Percentiles rank a stretch among this genome's conserved stretches.
phyloP scores from a whole-genome alignment of 208 protist species.

The Trypanosoma boissoni region DNA sequence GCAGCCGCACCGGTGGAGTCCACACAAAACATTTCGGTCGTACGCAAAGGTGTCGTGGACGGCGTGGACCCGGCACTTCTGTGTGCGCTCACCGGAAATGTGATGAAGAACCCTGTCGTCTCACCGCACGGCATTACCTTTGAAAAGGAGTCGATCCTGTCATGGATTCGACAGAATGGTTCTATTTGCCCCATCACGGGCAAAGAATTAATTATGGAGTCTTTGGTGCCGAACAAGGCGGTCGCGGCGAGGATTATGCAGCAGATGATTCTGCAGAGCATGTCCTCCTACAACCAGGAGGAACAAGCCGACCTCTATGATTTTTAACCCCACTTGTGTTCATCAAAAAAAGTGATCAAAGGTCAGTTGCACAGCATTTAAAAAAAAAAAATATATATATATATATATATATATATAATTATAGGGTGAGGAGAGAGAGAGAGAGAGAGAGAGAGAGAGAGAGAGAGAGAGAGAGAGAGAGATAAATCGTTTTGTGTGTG shows the following conservation, averaged over 20 bases:
- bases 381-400: slow-evolving; percentile 5
- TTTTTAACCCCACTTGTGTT: too few relatives aligned
- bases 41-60: slow-evolving; percentile 44
- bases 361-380: too few relatives aligned
- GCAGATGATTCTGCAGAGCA: slow-evolving; percentile 76
- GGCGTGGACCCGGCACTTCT: slow-evolving; percentile 63
- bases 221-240: slow-evolving; percentile 67
- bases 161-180: slow-evolving; percentile 87
- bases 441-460: background rate
- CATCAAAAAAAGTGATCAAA: too few relatives aligned
- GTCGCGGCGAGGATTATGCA: slow-evolving; percentile 73
- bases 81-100: slow-evolving; percentile 81
- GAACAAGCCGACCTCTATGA: slow-evolving; percentile 87
- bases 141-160: slow-evolving; percentile 80
- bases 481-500: too few relatives aligned
- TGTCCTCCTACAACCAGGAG: slow-evolving; percentile 50
- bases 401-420: slow-evolving; percentile 2
- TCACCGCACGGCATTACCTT: slow-evolving; percentile 91
- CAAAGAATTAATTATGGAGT: slow-evolving; percentile 55
- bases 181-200: slow-evolving; percentile 90
- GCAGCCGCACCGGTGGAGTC: slow-evolving; percentile 57
- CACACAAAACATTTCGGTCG: slow-evolving; percentile 35
- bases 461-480: background rate
- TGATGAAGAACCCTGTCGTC: slow-evolving; percentile 90
- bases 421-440: background rate